Percentiles rank a stretch among this genome's conserved stretches.
phyloP scores from a whole-genome alignment of 352 stramenopile genomes.

The Sclerospora graminicola region DNA sequence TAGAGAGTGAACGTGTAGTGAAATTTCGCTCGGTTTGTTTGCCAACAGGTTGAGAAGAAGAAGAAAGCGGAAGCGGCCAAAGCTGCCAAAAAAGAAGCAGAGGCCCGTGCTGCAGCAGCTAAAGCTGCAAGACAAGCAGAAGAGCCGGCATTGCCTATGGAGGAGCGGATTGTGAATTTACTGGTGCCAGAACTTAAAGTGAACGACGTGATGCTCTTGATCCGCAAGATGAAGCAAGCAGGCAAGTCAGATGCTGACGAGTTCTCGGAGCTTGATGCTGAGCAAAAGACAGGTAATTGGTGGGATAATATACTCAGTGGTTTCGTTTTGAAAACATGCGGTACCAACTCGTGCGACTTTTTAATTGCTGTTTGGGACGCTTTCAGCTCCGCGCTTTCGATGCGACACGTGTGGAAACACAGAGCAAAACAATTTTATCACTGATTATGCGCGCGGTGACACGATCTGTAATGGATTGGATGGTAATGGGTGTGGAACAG shows the following conservation, averaged over 20 bases:
- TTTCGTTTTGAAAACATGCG: too few species aligned
- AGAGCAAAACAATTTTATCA: slow-evolving; percentile 87
- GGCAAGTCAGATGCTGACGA: slow-evolving; percentile 84
- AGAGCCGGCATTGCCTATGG: slow-evolving; percentile 66
- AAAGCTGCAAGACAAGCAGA: slow-evolving; percentile 29
- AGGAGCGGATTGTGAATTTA: slow-evolving; percentile 82
- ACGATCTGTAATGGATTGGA: slow-evolving; percentile 84
- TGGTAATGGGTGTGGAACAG: slow-evolving; percentile 87
- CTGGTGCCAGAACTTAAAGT: slow-evolving; percentile 80
- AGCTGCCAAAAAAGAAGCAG: slow-evolving; percentile 32
- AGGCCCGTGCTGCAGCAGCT: slow-evolving; percentile 15
- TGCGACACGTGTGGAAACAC: slow-evolving; percentile 84
- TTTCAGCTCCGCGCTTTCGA: slow-evolving; percentile 59
- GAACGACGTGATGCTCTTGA: slow-evolving; percentile 80
- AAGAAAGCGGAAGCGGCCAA: slow-evolving; percentile 34
- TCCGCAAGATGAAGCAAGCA: slow-evolving; percentile 85
- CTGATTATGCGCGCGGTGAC: slow-evolving; percentile 79
- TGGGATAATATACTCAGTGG: slow-evolving; percentile 4
- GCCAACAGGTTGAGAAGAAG: slow-evolving; percentile 31
- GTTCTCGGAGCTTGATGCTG: slow-evolving; percentile 76
- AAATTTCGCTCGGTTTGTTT: background rate
- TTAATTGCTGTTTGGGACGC: background rate
- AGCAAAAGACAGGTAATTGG: slow-evolving; percentile 68
- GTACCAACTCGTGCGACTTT: too few species aligned
- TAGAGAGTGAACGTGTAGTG: background rate